These are phyloP conservation scores for Forsythia suspensa DNA, from an alignment of 257 asterid genomes.

Conservation along the genomic window DNA sequence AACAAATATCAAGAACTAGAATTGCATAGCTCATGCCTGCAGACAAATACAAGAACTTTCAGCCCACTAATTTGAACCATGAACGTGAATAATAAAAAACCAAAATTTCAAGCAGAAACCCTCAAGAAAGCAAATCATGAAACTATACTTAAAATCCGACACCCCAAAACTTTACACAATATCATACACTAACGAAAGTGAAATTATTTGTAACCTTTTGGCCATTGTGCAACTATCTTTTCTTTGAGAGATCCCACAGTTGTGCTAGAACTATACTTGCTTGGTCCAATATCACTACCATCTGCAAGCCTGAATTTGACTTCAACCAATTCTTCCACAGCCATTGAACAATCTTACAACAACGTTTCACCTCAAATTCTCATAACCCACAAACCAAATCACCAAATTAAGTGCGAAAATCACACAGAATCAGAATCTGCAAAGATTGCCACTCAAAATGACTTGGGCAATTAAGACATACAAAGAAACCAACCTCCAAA, in stretches of 20 bases:
- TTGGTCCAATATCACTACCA: conserved; percentile 93
- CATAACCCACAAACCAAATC: conserved; percentile 35
- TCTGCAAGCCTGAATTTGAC: conserved; percentile 94
- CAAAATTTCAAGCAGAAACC: neutral
- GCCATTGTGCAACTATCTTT: conserved; percentile 83
- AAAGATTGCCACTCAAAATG: neutral
- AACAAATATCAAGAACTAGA: neutral
- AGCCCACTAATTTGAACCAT: neutral
- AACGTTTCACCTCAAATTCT: conserved; percentile 30
- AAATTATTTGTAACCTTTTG: conserved; percentile 59
- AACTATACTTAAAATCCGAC: neutral
- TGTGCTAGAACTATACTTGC: conserved; percentile 61
- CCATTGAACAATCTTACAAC: conserved; percentile 49
- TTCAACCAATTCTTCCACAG: conserved; percentile 81
- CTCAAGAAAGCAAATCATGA: neutral
- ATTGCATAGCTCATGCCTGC: neutral
- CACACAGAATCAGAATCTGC: neutral
- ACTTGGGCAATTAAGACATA: neutral
- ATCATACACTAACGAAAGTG: no score
- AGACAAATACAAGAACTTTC: neutral
- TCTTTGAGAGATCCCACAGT: conserved; percentile 81
- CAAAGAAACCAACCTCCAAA: neutral
- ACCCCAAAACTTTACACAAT: neutral
- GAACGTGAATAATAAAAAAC: neutral
- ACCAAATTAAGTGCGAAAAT: neutral